phyloP scores from a whole-genome alignment of 345 rosid genomes.

The Nephelium lappaceum region DNA sequence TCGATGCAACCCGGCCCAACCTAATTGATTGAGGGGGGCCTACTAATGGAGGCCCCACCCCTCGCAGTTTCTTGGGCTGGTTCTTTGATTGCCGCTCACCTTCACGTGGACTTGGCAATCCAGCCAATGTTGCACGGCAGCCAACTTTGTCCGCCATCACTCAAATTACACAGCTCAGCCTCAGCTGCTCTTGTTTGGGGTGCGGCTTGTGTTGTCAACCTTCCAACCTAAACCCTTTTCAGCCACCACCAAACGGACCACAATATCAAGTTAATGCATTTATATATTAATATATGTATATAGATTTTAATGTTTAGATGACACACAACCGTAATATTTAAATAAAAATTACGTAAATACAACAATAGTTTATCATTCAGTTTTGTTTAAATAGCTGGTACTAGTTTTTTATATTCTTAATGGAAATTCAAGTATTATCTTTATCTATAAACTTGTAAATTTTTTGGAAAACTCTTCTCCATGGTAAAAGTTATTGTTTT shows the following conservation, averaged over 20 bases:
- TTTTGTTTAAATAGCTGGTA: too few species aligned
- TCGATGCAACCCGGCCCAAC: neutral
- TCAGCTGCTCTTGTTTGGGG: neutral
- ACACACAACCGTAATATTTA: neutral
- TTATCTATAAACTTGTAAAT: too few species aligned
- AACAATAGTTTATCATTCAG: too few species aligned
- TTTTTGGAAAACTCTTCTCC: too few species aligned
- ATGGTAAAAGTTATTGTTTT: too few species aligned
- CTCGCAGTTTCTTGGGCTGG: neutral
- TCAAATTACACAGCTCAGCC: neutral
- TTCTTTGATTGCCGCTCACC: constrained; percentile 9
- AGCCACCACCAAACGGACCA: neutral
- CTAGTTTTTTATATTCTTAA: too few species aligned
- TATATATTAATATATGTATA: too few species aligned
- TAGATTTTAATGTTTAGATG: neutral
- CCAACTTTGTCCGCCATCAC: neutral
- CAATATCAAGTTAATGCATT: too few species aligned
- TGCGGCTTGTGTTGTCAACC: constrained; percentile 1
- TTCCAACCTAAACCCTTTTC: neutral
- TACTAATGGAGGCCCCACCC: neutral
- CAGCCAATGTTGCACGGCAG: constrained; percentile 1
- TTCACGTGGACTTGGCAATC: neutral
- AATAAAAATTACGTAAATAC: too few species aligned
- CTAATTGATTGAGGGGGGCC: neutral
- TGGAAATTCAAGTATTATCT: too few species aligned